These are phyloP conservation scores for Trametes cubensis DNA, from an alignment of 768 basidiomycete genomes.

Conservation along the genomic window DNA sequence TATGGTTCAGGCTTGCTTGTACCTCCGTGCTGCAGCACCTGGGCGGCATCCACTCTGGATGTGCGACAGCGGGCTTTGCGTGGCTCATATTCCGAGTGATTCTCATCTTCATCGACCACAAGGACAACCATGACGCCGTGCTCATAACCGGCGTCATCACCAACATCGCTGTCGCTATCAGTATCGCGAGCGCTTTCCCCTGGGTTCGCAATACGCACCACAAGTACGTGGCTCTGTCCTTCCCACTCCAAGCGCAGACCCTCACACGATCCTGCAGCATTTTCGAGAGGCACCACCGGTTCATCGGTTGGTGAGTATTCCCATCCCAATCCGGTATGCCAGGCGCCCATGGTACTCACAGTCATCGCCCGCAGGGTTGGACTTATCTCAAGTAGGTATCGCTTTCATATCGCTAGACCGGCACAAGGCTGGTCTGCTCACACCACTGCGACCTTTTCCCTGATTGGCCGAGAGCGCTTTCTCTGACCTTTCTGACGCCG, in stretches of 20 bases:
- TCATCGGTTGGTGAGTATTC: constrained; percentile 44
- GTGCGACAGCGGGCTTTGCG: constrained; percentile 40
- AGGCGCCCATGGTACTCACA: constrained; percentile 26
- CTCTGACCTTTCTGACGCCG: not conserved
- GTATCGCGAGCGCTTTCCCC: constrained; percentile 44
- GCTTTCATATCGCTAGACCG: constrained; percentile 8
- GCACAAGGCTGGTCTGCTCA: constrained; percentile 11
- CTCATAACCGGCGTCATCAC: constrained; percentile 44
- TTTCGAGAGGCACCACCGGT: constrained; percentile 48
- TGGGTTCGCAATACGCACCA: constrained; percentile 48
- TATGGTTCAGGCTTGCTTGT: constrained; percentile 43
- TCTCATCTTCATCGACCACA: constrained; percentile 41
- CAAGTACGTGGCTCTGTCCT: constrained; percentile 36
- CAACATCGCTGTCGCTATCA: constrained; percentile 41
- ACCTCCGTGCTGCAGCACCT: constrained; percentile 44
- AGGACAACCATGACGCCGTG: constrained; percentile 39
- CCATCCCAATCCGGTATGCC: constrained; percentile 13
- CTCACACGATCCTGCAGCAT: constrained; percentile 34
- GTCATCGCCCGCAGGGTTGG: constrained; percentile 32
- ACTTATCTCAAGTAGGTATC: constrained; percentile 35
- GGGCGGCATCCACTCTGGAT: constrained; percentile 49
- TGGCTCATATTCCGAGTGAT: constrained; percentile 43
- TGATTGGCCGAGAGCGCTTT: not conserved
- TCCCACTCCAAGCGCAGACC: not conserved
- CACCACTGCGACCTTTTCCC: constrained; percentile 10